Conservation (phyloP, 495 filamentous ascomycete species). For the Neurospora hispaniola region DNA sequence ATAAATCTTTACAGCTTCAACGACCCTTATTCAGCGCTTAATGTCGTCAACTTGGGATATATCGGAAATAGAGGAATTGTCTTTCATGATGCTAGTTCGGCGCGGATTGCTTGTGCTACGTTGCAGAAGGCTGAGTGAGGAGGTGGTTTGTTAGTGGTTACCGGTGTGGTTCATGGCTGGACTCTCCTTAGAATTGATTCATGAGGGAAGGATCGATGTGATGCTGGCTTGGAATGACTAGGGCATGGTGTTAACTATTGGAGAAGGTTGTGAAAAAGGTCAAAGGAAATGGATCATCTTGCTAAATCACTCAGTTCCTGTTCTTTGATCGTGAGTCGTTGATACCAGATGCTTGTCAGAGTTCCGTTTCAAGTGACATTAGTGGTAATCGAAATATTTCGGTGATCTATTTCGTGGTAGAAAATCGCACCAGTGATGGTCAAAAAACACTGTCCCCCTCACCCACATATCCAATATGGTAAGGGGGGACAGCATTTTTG, state of each 20-base stretch:
- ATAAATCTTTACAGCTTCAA: slow-evolving; percentile 34
- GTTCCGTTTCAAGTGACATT: neutral
- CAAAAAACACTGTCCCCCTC: no score
- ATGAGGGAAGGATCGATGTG: neutral
- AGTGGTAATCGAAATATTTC: neutral
- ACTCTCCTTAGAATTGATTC: neutral
- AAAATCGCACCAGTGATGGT: no score
- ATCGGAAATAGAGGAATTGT: slow-evolving; percentile 68
- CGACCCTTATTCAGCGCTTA: slow-evolving; percentile 57
- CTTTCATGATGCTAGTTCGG: slow-evolving; percentile 55
- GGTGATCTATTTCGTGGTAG: no score
- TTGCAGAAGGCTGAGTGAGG: slow-evolving; percentile 27
- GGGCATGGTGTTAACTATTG: no score
- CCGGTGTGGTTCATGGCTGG: neutral
- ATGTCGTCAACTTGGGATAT: slow-evolving; percentile 47
- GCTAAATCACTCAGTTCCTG: neutral
- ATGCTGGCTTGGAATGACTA: no score
- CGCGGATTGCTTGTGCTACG: slow-evolving; percentile 58
- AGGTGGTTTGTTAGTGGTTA: neutral
- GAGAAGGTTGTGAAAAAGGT: neutral
- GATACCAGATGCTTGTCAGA: neutral
- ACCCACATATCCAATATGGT: no score
- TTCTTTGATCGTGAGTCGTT: neutral
- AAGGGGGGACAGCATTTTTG: no score
- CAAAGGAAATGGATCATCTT: neutral